Conservation (phyloP, 805 yeast genomes). For the Kregervanrija fluxuum region DNA sequence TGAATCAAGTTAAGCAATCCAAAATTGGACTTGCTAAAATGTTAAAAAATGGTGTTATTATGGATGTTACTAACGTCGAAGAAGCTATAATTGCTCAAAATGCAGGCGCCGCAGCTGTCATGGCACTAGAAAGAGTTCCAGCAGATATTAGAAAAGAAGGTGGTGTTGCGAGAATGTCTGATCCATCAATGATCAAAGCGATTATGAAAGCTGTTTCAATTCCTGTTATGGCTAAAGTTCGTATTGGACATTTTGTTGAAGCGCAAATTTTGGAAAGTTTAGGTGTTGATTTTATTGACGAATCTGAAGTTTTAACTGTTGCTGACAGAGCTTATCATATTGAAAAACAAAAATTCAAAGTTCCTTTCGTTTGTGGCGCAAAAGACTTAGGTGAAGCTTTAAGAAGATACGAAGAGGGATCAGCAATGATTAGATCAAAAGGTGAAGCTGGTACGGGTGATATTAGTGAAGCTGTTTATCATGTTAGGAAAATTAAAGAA, state of each 20-base stretch:
- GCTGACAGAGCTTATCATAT: slow-evolving; percentile 69
- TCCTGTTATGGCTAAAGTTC: slow-evolving; percentile 80
- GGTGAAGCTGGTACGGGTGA: slow-evolving; percentile 92
- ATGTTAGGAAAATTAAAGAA: slow-evolving; percentile 52
- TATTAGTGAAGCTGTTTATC: slow-evolving; percentile 74
- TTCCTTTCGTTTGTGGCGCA: slow-evolving; percentile 83
- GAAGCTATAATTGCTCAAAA: slow-evolving; percentile 75
- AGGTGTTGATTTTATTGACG: slow-evolving; percentile 75
- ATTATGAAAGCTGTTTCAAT: slow-evolving; percentile 66
- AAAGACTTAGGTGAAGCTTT: slow-evolving; percentile 76
- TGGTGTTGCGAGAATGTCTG: slow-evolving; percentile 81
- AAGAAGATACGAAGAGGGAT: slow-evolving; percentile 73
- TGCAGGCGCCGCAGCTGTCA: slow-evolving; percentile 86
- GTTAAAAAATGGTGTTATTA: slow-evolving; percentile 72
- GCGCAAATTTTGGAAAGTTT: slow-evolving; percentile 70
- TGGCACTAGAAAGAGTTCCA: slow-evolving; percentile 82
- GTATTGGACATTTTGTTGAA: slow-evolving; percentile 79
- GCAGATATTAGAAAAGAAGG: slow-evolving; percentile 81
- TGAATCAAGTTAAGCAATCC: slow-evolving; percentile 27
- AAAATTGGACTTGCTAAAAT: slow-evolving; percentile 81
- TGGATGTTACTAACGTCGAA: slow-evolving; percentile 73
- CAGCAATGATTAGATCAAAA: slow-evolving; percentile 81
- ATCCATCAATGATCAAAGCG: slow-evolving; percentile 68
- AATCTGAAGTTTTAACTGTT: slow-evolving; percentile 77
- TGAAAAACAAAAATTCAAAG: slow-evolving; percentile 48